Conservation (phyloP, 345 rosid genomes). For the Melaleuca alternifolia region DNA sequence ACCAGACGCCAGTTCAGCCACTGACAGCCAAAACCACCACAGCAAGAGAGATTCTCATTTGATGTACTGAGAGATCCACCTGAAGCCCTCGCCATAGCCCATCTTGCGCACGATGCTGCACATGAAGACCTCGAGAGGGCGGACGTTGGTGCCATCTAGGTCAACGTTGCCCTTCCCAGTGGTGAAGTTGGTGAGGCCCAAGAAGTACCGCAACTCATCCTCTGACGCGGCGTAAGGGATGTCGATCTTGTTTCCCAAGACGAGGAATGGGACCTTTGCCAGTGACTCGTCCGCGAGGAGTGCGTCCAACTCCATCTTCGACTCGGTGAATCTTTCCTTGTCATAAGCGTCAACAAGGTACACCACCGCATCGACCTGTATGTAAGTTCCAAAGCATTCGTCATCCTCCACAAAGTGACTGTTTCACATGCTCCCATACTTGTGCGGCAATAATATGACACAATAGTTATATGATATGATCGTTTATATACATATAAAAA, state of each 20-base stretch:
- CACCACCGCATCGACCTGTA: constrained; percentile 19
- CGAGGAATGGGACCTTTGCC: constrained; percentile 19
- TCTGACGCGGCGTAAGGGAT: constrained; percentile 20
- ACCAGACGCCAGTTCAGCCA: neutral
- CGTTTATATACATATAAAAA: no score
- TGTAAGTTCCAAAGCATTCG: neutral
- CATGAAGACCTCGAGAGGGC: constrained; percentile 30
- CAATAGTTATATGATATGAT: neutral
- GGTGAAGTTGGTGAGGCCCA: constrained; percentile 23
- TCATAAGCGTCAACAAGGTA: constrained; percentile 24
- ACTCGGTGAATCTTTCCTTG: constrained; percentile 21
- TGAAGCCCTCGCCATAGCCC: constrained; percentile 30
- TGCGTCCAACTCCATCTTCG: constrained; percentile 26
- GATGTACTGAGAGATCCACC: constrained; percentile 22
- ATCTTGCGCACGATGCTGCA: constrained; percentile 32
- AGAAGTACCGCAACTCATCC: constrained; percentile 15
- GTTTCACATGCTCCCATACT: neutral
- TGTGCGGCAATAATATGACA: neutral
- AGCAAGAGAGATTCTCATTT: neutral
- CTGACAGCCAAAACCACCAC: neutral
- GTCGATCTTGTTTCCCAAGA: constrained; percentile 29
- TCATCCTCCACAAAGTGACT: neutral
- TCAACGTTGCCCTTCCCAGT: constrained; percentile 18
- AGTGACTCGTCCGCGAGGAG: constrained; percentile 19
- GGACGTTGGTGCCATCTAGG: constrained; percentile 8